Percentiles rank a stretch among this genome's conserved stretches.
These are phyloP conservation scores for Furcasterigmium furcatum DNA, from an alignment of 2,329 filamentous ascomycete species.

Conservation along the genomic window DNA sequence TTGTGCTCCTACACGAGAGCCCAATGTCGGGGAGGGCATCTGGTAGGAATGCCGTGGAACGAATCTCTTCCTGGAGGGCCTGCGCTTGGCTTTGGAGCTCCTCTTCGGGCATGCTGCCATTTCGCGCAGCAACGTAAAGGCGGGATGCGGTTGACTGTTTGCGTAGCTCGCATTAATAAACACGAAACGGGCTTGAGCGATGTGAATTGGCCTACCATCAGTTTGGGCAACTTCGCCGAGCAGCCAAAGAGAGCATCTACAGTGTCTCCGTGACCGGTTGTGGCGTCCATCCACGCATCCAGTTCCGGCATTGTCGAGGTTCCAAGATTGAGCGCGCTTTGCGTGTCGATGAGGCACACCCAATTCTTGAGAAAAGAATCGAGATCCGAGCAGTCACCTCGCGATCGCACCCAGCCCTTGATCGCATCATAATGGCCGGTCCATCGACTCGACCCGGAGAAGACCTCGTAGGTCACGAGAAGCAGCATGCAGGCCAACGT, in stretches of 20 bases:
- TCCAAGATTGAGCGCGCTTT: conserved; percentile 4
- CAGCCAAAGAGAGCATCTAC: not conserved
- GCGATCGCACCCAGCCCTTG: conserved; percentile 4
- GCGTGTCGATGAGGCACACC: conserved; percentile 5
- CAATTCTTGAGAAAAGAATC: conserved; percentile 3
- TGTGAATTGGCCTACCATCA: not conserved
- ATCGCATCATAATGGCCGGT: conserved; percentile 4
- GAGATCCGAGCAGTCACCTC: conserved; percentile 3
- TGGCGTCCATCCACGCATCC: not conserved
- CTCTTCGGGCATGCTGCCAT: not conserved
- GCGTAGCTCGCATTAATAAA: not conserved
- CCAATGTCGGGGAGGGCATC: not conserved
- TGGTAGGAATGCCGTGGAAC: conserved; percentile 1
- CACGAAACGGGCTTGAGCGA: not conserved
- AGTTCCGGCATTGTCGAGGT: not conserved
- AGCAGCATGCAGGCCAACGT: not conserved
- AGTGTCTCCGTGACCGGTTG: not conserved
- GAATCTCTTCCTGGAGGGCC: conserved; percentile 1
- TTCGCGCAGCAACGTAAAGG: not conserved
- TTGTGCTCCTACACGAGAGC: conserved; percentile 1
- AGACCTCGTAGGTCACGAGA: not conserved
- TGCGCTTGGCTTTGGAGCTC: not conserved
- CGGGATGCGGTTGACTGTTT: not conserved
- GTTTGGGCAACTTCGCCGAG: not conserved
- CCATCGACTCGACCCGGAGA: conserved; percentile 4